phyloP scores from a whole-genome alignment of 768 basidiomycete species.

The Psilocybe sp. region DNA sequence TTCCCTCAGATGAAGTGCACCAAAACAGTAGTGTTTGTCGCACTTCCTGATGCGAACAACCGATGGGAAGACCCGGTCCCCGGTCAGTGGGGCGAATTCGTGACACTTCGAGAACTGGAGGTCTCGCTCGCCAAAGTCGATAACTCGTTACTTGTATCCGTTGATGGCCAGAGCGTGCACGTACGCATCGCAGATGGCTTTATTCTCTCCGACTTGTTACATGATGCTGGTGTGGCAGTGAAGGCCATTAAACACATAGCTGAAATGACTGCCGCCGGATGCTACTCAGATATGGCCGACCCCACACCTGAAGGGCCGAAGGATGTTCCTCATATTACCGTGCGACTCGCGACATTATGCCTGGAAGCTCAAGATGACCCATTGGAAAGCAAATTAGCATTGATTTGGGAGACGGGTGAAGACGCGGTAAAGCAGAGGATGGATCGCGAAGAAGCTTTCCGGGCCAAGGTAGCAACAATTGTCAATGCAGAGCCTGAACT shows the following conservation, averaged over 20 bases:
- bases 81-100: slow-evolving; percentile 74
- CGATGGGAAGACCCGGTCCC: slow-evolving; percentile 27
- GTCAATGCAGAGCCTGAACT: slow-evolving; percentile 35
- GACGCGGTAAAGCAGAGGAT: slow-evolving; percentile 68
- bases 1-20: slow-evolving; percentile 34
- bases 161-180: slow-evolving; percentile 62
- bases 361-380: slow-evolving; percentile 83
- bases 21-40: slow-evolving; percentile 55
- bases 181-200: slow-evolving; percentile 83
- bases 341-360: slow-evolving; percentile 60
- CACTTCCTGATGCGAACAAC: slow-evolving; percentile 38
- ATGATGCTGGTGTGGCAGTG: slow-evolving; percentile 62
- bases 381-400: slow-evolving; percentile 73
- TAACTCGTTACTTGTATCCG: slow-evolving; percentile 37
- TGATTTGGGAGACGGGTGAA: slow-evolving; percentile 71
- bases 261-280: slow-evolving; percentile 48
- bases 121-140: slow-evolving; percentile 30
- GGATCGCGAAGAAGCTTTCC: slow-evolving; percentile 79
- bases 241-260: slow-evolving; percentile 76
- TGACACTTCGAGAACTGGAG: slow-evolving; percentile 54
- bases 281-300: slow-evolving; percentile 50
- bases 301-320: slow-evolving; percentile 78
- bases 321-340: slow-evolving; percentile 55
- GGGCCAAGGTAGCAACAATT: slow-evolving; percentile 73
- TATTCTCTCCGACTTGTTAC: slow-evolving; percentile 69